Conservation (phyloP, 768 basidiomycete genomes). For the Serendipita sp. region DNA sequence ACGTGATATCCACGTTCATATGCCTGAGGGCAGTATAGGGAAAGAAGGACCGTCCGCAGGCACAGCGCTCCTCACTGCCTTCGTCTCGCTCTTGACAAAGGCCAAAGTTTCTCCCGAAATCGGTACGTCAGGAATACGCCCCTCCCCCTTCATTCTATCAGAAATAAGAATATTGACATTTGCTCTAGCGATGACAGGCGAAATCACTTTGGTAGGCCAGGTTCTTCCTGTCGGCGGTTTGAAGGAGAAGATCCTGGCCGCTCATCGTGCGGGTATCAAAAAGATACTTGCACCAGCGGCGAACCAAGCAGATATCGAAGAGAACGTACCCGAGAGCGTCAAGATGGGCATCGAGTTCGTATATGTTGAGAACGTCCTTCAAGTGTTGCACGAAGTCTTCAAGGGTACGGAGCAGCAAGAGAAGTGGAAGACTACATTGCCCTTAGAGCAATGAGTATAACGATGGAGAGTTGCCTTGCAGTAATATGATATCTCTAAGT, state of each 20-base stretch:
- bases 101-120: constrained; percentile 74
- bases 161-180: too few relatives aligned
- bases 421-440: constrained; percentile 51
- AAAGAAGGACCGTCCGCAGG: constrained; percentile 97
- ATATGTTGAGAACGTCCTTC: constrained; percentile 83
- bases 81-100: constrained; percentile 82
- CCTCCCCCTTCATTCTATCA: background rate
- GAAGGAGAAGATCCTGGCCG: constrained; percentile 92
- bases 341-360: constrained; percentile 91
- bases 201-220: constrained; percentile 90
- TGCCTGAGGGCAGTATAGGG: constrained; percentile 86
- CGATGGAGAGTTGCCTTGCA: too few relatives aligned
- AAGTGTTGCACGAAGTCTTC: constrained; percentile 83
- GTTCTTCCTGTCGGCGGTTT: constrained; percentile 91
- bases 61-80: constrained; percentile 79
- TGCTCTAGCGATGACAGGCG: constrained; percentile 81
- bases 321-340: constrained; percentile 87
- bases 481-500: too few relatives aligned
- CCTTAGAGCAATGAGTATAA: constrained; percentile 12
- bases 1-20: constrained; percentile 85
- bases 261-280: constrained; percentile 92
- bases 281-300: constrained; percentile 75
- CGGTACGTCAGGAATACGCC: constrained; percentile 31
- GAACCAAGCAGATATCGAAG: constrained; percentile 87
- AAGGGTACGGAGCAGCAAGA: constrained; percentile 38